Conservation (phyloP, 768 basidiomycete genomes). For the Mycena venus region DNA sequence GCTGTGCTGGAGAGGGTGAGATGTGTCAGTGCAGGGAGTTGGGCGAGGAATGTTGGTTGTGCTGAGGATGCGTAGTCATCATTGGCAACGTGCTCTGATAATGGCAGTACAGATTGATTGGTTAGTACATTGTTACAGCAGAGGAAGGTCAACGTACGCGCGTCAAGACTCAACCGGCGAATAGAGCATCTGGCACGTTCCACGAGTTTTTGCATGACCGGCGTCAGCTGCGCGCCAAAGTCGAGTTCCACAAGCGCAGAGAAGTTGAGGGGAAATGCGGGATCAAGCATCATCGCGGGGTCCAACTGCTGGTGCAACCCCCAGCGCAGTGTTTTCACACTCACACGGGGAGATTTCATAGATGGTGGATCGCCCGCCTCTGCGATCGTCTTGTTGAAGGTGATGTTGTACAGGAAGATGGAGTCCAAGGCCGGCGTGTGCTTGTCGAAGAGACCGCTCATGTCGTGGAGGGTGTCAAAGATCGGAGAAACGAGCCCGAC, state of each 20-base stretch:
- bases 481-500: constrained; percentile 1
- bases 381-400: neutral
- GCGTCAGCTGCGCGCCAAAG: neutral
- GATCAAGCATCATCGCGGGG: neutral
- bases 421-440: neutral
- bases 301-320: neutral
- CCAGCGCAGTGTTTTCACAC: neutral
- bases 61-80: neutral
- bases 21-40: neutral
- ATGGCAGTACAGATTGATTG: neutral
- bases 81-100: neutral
- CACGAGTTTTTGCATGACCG: neutral
- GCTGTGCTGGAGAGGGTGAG: neutral
- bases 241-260: neutral
- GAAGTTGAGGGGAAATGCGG: constrained; percentile 1
- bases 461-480: neutral
- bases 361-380: neutral
- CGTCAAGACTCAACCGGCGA: neutral
- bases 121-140: too few species aligned
- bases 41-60: neutral
- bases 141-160: neutral
- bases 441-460: constrained; percentile 6
- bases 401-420: neutral
- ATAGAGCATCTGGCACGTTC: neutral
- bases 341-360: neutral